A percentile compares a stretch with the other conserved stretches of the same genome.
Conservation (phyloP, 2,329 filamentous ascomycete species). For the Cercospora berteroae region DNA sequence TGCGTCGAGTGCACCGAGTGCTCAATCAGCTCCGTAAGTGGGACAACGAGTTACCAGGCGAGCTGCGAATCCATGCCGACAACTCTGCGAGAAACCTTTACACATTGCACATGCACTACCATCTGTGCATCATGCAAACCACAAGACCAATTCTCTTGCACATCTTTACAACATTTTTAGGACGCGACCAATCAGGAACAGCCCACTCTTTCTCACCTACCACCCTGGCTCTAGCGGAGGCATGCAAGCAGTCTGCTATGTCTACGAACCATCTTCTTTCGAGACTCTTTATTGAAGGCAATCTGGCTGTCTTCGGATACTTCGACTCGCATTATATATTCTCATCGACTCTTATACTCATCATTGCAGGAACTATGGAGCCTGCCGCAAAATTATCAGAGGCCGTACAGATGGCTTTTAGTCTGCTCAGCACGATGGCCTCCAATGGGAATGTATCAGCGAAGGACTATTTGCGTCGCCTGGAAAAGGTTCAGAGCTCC, state of each 20-base stretch:
- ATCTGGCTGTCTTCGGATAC: constrained; percentile 50
- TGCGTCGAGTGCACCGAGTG: constrained; percentile 40
- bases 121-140: constrained; percentile 40
- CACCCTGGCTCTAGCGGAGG: constrained; percentile 37
- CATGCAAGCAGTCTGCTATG: constrained; percentile 47
- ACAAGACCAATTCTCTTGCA: constrained; percentile 39
- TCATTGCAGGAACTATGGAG: constrained; percentile 43
- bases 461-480: constrained; percentile 44
- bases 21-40: constrained; percentile 41
- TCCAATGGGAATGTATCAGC: constrained; percentile 46
- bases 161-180: constrained; percentile 33
- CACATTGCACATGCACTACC: constrained; percentile 41
- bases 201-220: constrained; percentile 34
- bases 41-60: constrained; percentile 39
- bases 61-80: constrained; percentile 37
- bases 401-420: constrained; percentile 42
- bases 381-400: constrained; percentile 39
- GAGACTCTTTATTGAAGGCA: constrained; percentile 49
- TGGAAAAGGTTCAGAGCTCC: constrained; percentile 34
- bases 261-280: constrained; percentile 47
- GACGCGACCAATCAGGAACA: no score
- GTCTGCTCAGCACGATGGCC: constrained; percentile 43
- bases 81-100: constrained; percentile 31
- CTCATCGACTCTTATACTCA: constrained; percentile 47
- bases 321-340: constrained; percentile 51